Base-by-base conservation (phyloP, 768 basidiomycete species). In the Naganishia kalamii region DNA sequence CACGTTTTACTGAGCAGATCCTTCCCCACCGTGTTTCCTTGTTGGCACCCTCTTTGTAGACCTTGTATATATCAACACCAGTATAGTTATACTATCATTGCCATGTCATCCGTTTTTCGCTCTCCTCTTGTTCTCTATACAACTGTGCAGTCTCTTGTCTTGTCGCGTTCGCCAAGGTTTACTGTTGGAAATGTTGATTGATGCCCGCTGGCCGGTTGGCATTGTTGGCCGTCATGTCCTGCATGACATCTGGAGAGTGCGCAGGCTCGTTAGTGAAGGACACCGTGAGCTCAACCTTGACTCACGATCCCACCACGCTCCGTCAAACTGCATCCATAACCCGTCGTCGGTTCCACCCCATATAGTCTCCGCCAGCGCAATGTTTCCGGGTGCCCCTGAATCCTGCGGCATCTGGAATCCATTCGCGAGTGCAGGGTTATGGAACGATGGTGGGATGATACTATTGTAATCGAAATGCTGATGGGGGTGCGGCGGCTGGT, bases 241-340 rank as follows among this genome's bases (percentile, higher is more conserved):
- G 54, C 54, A 57, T 57, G 23, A 57, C 54, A 21, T 57, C 54
- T 57, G 15, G 2, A 4, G 32, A 21, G 40, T 17, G 32, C 13
- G 19, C 10, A n/a, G 33, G 23, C 5, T 29, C 30, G 3, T 27
- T 35, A 35, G n/a, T 25, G 30, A 4, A 29, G 2, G 50, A 35
- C 51, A n/a, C 11, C 7, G 19, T 3, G 3, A 6, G 6, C 4
- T 15, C 7, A 19, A 19, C 17, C 37, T 8, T 40, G 21, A 57
- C 54, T 57, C 43, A 61, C 47, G 60, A 46, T 64, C 63, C 63
- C 63, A 64, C 63, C 63, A 64, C 10, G 60, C 60, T 23, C 44
- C 47, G 29, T 61, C 60, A 17, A 64, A 48, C 30, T 64, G 63
- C 63, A 46, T 64, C 63, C 44, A 64, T 29, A 64, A 51, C 27